A percentile compares a stretch with the other conserved stretches of the same genome.
phyloP scores from a whole-genome alignment of 345 rosid species.

The Syzygium aqueum region DNA sequence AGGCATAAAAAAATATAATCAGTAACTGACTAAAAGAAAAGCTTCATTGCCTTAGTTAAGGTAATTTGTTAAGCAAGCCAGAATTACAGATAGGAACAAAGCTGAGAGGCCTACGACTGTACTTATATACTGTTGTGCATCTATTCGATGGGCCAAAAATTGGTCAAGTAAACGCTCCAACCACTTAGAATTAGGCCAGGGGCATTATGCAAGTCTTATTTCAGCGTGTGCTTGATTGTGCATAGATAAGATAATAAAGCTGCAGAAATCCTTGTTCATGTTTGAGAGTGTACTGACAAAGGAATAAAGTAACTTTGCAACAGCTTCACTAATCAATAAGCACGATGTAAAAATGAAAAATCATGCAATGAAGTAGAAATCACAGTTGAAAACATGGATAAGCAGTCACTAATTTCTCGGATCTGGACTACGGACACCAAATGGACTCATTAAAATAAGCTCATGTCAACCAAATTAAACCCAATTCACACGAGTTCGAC shows the following conservation, averaged over 20 bases:
- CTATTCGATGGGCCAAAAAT: too few species aligned
- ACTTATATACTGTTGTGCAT: too few species aligned
- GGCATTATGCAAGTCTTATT: background rate
- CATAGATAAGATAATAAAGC: background rate
- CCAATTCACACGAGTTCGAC: background rate
- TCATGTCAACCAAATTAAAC: background rate
- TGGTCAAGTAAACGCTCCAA: background rate
- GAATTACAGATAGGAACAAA: too few species aligned
- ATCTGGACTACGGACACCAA: background rate
- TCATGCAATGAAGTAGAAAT: background rate
- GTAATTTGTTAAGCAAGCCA: background rate
- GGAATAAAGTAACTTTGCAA: background rate
- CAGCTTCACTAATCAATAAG: background rate
- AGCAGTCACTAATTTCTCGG: background rate
- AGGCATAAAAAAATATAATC: background rate
- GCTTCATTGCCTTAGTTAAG: background rate
- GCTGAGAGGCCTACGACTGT: too few species aligned
- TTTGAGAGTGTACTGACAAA: background rate
- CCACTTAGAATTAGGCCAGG: background rate
- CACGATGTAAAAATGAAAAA: background rate
- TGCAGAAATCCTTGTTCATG: background rate
- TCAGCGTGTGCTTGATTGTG: background rate
- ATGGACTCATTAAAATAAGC: background rate
- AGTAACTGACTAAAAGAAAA: background rate
- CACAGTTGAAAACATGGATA: background rate